A percentile compares a stretch with the other conserved stretches of the same genome.
phyloP scores from a whole-genome alignment of 768 basidiomycete species.

The Lactifluus rugatus region DNA sequence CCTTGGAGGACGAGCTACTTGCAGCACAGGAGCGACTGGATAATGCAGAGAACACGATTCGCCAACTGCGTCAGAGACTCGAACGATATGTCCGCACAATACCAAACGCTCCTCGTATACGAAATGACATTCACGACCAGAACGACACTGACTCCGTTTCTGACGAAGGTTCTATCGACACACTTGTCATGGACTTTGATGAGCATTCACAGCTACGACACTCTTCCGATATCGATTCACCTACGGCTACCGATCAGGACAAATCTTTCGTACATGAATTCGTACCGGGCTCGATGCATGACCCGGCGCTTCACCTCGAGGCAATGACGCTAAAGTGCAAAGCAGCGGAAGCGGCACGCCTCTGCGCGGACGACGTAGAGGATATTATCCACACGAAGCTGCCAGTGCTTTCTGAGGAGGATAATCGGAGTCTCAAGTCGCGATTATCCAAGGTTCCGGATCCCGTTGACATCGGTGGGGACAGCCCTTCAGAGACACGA shows the following conservation, averaged over 20 bases:
- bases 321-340: slow-evolving; percentile 16
- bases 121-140: neutral
- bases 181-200: slow-evolving; percentile 14
- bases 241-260: neutral
- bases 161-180: slow-evolving; percentile 17
- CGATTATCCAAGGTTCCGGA: neutral
- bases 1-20: slow-evolving; percentile 14
- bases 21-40: slow-evolving; percentile 5
- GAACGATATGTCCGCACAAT: neutral
- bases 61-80: slow-evolving; percentile 13
- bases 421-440: neutral
- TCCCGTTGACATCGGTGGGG: neutral
- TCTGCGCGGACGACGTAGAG: slow-evolving; percentile 18
- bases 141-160: slow-evolving; percentile 11
- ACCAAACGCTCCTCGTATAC: neutral
- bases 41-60: neutral
- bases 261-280: neutral
- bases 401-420: neutral
- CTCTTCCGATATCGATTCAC: neutral
- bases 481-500: neutral
- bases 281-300: neutral
- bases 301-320: slow-evolving; percentile 8
- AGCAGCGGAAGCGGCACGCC: slow-evolving; percentile 18
- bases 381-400: slow-evolving; percentile 11
- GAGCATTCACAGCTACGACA: neutral